A percentile compares a stretch with the other conserved stretches of the same genome.
Conservation (phyloP, 345 rosid species). For the Rhizophora mangle region DNA sequence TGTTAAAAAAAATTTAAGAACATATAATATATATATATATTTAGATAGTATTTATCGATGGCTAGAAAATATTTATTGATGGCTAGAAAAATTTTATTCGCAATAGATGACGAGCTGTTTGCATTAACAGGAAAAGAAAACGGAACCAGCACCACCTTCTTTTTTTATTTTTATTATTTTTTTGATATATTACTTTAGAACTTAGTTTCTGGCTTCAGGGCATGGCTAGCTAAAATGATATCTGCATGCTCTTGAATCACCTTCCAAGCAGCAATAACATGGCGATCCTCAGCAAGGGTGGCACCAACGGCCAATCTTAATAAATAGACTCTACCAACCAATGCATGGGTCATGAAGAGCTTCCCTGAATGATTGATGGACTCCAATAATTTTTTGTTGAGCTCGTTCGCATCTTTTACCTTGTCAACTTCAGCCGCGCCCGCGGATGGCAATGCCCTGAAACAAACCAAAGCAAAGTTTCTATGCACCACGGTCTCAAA, state of each 20-base stretch:
- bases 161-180: no score
- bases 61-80: no score
- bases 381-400: slow-evolving; percentile 31
- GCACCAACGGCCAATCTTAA: slow-evolving; percentile 49
- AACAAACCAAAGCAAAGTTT: slow-evolving; percentile 51
- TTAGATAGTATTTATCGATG: no score
- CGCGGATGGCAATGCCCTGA: slow-evolving; percentile 30
- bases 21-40: no score
- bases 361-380: slow-evolving; percentile 1
- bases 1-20: no score
- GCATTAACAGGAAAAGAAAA: no score
- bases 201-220: neutral
- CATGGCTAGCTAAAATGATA: neutral
- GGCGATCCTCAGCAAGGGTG: slow-evolving; percentile 42
- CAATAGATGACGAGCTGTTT: no score
- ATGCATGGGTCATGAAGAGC: slow-evolving; percentile 36
- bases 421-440: neutral
- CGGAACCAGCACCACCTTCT: no score
- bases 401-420: slow-evolving; percentile 21
- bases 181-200: no score
- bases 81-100: no score
- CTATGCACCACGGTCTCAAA: slow-evolving; percentile 35
- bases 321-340: slow-evolving; percentile 32
- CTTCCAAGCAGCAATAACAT: slow-evolving; percentile 47
- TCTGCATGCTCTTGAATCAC: slow-evolving; percentile 22